Base-by-base conservation (phyloP, 345 rosid genomes). In the Dipteronia sinensis region DNA sequence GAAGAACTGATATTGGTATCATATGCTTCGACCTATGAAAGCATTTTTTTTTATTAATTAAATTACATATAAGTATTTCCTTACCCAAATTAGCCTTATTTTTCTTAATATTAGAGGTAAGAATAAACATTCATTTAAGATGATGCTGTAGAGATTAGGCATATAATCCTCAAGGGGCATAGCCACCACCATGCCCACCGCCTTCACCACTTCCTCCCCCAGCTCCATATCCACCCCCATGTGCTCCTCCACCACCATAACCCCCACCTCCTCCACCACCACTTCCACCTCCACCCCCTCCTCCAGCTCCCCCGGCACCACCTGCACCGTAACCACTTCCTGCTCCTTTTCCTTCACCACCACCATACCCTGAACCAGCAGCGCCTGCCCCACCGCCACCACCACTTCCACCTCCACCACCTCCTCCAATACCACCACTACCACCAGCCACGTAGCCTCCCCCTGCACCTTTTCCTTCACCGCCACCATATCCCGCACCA, bases 401-500 rank as follows among this genome's bases (percentile, higher is more conserved):
- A 23, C 72, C 83, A 15, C 79, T 81, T 10, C 78, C 79, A 1
- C 65, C 1, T 4, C 78, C 85, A 22, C 79, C 75, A 0, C 78
- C 75, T 1, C 82, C 84, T 1, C 86, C 83, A 1, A 72, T 82
- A 20, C 84, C 82, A 4, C 38, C 38, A 34, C 6, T 34, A 34
- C 38, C 38, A 65, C 83, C 83, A 4, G 31, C 74, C 4, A 83
- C 86, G 10, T 55, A 63, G 13, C 86, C 88, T 11, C 67, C 71
- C 2, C 82, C 46, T 8, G 46, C 46, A 42, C 46, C 46, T 42
- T 42, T 42, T 8, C 46, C 46, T 42, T 42, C 11, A 42, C 46
- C 86, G 12, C 59, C 66, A 31, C 80, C 87, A 6, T 69, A 59
- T 7, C 70, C 88, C 73, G 69, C 64, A 1, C 84, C 88, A 12